phyloP scores from a whole-genome alignment of 2,329 filamentous ascomycete genomes.

The Apiospora hydei region DNA sequence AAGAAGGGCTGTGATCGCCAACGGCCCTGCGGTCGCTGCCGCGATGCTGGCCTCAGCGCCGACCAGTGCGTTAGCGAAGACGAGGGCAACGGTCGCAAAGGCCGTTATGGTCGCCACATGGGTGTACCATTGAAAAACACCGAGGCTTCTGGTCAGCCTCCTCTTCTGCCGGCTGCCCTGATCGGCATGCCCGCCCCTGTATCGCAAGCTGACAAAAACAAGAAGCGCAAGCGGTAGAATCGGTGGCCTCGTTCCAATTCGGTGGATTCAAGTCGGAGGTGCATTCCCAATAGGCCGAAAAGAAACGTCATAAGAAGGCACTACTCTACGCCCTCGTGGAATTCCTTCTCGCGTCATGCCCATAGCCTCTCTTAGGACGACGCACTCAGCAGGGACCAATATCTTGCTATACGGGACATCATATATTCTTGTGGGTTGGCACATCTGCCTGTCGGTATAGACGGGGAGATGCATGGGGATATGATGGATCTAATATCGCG shows the following conservation, averaged over 20 bases:
- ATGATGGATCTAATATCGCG: constrained; percentile 15
- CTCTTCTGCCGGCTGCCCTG: constrained; percentile 49
- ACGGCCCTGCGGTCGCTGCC: constrained; percentile 92
- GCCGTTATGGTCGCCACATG: constrained; percentile 82
- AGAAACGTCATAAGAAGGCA: constrained; percentile 6
- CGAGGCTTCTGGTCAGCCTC: constrained; percentile 50
- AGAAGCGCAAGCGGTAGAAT: constrained; percentile 66
- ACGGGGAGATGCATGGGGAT: background rate
- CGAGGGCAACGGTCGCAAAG: constrained; percentile 95
- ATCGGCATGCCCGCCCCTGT: constrained; percentile 44
- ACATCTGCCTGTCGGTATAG: constrained; percentile 5
- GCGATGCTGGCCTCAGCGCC: constrained; percentile 90
- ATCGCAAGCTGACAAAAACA: constrained; percentile 59
- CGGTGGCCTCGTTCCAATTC: constrained; percentile 7
- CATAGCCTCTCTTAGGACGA: background rate
- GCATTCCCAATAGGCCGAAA: background rate
- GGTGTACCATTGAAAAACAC: constrained; percentile 69
- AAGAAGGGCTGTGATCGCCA: constrained; percentile 99
- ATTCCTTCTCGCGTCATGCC: background rate
- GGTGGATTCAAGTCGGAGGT: constrained; percentile 6
- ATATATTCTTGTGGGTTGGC: background rate
- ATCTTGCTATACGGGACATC: constrained; percentile 19
- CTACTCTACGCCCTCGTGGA: background rate
- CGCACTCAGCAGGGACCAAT: background rate
- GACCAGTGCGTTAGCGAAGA: constrained; percentile 98